Conservation (phyloP, 352 stramenopile species). For the Phytophthora macrochlamydospora region DNA sequence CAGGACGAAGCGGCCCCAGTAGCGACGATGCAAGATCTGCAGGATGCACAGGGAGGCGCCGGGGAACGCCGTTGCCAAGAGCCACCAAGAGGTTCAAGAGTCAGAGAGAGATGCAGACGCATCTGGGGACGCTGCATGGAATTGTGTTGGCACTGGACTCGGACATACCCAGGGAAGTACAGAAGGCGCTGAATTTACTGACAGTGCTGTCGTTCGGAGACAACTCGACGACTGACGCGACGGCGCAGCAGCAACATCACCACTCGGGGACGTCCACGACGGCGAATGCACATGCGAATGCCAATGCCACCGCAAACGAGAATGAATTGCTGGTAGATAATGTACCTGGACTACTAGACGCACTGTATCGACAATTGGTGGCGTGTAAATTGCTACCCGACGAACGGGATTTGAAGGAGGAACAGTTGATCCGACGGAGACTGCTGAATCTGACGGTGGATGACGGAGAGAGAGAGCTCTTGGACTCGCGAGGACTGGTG, state of each 20-base stretch:
- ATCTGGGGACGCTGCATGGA: slow-evolving; percentile 65
- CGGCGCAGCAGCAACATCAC: slow-evolving; percentile 28
- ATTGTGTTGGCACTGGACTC: slow-evolving; percentile 80
- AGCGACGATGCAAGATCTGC: slow-evolving; percentile 65
- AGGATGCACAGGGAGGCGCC: slow-evolving; percentile 63
- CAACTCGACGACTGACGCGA: slow-evolving; percentile 1
- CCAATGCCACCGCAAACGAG: slow-evolving; percentile 42
- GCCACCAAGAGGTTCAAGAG: slow-evolving; percentile 73
- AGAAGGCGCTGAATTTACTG: slow-evolving; percentile 68
- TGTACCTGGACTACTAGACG: slow-evolving; percentile 72
- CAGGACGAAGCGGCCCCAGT: slow-evolving; percentile 43
- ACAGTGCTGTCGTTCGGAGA: slow-evolving; percentile 74
- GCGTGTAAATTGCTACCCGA: slow-evolving; percentile 53
- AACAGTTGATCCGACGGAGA: slow-evolving; percentile 22
- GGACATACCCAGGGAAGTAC: slow-evolving; percentile 53
- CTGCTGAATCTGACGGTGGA: slow-evolving; percentile 55
- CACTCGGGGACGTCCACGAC: slow-evolving; percentile 13
- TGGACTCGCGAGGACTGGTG: slow-evolving; percentile 56
- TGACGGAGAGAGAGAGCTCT: slow-evolving; percentile 54
- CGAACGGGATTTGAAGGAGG: slow-evolving; percentile 23
- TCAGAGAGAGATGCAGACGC: slow-evolving; percentile 46
- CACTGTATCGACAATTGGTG: slow-evolving; percentile 72
- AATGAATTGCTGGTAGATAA: slow-evolving; percentile 72
- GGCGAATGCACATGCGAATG: slow-evolving; percentile 12
- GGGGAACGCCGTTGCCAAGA: slow-evolving; percentile 66